Base-by-base conservation (phyloP, 2,329 filamentous ascomycete genomes). In the Cercospora sp. region DNA sequence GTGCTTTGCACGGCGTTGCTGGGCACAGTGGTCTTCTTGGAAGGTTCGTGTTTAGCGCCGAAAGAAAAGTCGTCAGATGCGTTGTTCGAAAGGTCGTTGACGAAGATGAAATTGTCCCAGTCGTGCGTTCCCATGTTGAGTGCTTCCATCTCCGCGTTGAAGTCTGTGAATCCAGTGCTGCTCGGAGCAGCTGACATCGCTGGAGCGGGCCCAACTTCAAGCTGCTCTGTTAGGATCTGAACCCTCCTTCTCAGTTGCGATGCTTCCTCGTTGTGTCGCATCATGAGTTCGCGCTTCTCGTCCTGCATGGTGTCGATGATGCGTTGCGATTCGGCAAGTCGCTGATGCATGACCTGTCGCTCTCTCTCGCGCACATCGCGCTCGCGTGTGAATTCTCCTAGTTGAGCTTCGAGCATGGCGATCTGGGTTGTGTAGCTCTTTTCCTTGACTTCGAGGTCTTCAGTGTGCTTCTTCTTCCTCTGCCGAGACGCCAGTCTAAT, bases 391-490 rank as follows among this genome's bases (percentile, higher is more conserved):
- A 94, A 85, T 67, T 88, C 85, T 63, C 84, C 83, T 72, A 97
- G 83, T 73, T 92, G 89, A 67, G 95, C 91, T 78, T 97, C 92
- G 77, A 97, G 85, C 65, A 90, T 87, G 73, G 83, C 87, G 78
- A 97, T 91, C 78, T 91, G 83, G 74, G 88, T 87, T 66, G 90
- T 91, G 83, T 89, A 96, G 68, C 91, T 88, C 85, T 97, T 97
- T 86, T 98, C 97, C 84, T 98, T 94, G 80, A 95, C 91, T 81
- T 98, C 95, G 57, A 98, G 88, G 75, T 95, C 90, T 83, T 98
- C 95, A 37, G 95, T 98, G 83, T 98, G 94, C 82, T 93, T 91
- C 88, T 98, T 98, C 87, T 98, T 99, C 75, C 95, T 90, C 81
- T 98, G 94, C 73, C 95, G 89, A 55, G 95, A 98, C 82, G 98